Base-by-base conservation (phyloP, 495 filamentous ascomycete genomes). In the Penicillium taxi region DNA sequence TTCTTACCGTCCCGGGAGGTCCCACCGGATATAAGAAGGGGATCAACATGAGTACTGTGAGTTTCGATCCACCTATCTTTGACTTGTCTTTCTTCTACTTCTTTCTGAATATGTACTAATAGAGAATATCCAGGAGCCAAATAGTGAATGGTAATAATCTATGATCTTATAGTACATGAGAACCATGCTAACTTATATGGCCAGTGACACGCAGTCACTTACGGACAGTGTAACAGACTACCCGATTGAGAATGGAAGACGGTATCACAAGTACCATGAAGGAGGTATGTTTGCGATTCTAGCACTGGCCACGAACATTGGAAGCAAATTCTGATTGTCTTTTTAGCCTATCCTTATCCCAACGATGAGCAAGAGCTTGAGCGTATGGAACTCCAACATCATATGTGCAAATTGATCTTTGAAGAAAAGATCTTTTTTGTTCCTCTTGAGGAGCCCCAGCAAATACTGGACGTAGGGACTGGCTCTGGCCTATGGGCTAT, bases 401-500 rank as follows among this genome's bases (percentile, higher is more conserved):
- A 76, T 35, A 66, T 81, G 49, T 56, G 76, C 47, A 77, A 73
- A 36, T 33, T 73, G 32, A 42, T 73, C 31, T 72, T 75, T 44
- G 54, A 68, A 6, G 69, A 58, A 11, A 63, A 62, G 21, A 53
- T 78, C 13, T 76, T 74, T 53, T 67, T 80, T 44, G 71, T 81
- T 0, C 81, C 81, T 2, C 64, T 78, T 0, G 35, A 49, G n/a
- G 53, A 73, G 7, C 76, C 78, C 1, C 49, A 63, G 23, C 56
- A 60, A 18, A 73, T 86, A 11, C 66, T 88, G 1, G 83, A 86
- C 47, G 70, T 86, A 16, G 77, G 78, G 21, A 77, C 73, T 11
- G 82, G 77, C 5, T 84, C 80, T 6, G 83, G 83, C 3, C 84
- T 79, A 37, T 84, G 81, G 80, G 72, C 79, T 5, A 80, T 84